phyloP scores from a whole-genome alignment of 257 asterid genomes.

The Solanum rostratum region DNA sequence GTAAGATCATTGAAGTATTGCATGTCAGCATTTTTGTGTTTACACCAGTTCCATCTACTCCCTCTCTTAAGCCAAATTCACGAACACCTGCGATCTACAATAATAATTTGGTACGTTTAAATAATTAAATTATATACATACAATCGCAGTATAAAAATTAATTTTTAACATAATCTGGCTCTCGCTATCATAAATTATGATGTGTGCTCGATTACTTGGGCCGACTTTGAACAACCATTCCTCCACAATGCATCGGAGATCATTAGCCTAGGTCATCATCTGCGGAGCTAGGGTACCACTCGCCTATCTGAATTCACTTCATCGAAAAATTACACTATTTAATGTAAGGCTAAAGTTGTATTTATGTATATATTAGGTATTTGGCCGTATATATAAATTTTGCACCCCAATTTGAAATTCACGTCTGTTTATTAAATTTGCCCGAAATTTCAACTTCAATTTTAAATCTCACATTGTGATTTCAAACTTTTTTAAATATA shows the following conservation, averaged over 20 bases:
- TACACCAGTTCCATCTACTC: slow-evolving; percentile 74
- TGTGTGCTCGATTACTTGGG: background rate
- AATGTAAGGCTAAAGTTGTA: too few species aligned
- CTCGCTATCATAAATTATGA: too few species aligned
- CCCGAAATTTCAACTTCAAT: background rate
- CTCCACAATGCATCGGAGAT: background rate
- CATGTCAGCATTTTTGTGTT: slow-evolving; percentile 52
- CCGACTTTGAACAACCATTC: background rate
- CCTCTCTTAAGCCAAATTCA: slow-evolving; percentile 49
- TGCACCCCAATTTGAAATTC: background rate
- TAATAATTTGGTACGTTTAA: background rate
- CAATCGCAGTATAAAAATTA: too few species aligned
- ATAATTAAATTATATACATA: background rate
- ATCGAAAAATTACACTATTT: background rate
- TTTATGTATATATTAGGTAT: background rate
- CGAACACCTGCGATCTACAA: slow-evolving; percentile 40
- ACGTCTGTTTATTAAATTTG: background rate
- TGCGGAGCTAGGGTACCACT: background rate
- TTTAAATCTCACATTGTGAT: too few species aligned
- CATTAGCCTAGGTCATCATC: background rate
- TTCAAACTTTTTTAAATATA: too few species aligned
- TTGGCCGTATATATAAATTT: too few species aligned
- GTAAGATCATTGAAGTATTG: slow-evolving; percentile 39
- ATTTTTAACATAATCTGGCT: too few species aligned
- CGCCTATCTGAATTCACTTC: too few species aligned